These are phyloP conservation scores for Geotrichum armillariae DNA, from an alignment of 1,139 yeast species.

Conservation along the genomic window DNA sequence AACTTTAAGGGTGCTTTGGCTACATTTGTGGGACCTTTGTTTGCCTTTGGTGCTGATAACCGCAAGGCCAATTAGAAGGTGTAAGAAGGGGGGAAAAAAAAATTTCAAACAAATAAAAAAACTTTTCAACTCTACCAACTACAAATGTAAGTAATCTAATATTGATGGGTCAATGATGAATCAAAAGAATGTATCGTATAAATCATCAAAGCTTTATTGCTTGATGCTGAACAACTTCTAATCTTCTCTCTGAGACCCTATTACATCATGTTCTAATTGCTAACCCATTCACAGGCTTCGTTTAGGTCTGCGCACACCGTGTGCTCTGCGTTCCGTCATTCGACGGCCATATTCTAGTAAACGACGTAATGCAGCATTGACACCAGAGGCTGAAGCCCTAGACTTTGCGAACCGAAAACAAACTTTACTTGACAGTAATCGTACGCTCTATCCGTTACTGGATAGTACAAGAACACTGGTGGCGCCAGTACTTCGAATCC, in stretches of 20 bases:
- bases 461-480: slow-evolving; percentile 11
- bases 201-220: too few relatives aligned
- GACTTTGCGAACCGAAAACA: slow-evolving; percentile 47
- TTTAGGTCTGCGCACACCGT: too few relatives aligned
- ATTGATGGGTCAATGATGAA: too few relatives aligned
- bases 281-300: too few relatives aligned
- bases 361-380: slow-evolving; percentile 19
- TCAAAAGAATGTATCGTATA: too few relatives aligned
- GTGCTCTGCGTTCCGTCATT: too few relatives aligned
- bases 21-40: slow-evolving; percentile 36
- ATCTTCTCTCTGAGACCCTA: too few relatives aligned
- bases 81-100: background rate
- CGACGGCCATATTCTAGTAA: slow-evolving; percentile 14
- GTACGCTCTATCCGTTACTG: slow-evolving; percentile 29
- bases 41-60: slow-evolving; percentile 11
- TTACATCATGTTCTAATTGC: too few relatives aligned
- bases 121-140: too few relatives aligned
- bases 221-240: too few relatives aligned
- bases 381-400: slow-evolving; percentile 36
- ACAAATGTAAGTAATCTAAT: too few relatives aligned
- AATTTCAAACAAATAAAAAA: background rate
- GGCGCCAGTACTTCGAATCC: slow-evolving; percentile 25
- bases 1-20: slow-evolving; percentile 51
- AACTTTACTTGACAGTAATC: slow-evolving; percentile 23
- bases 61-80: slow-evolving; percentile 17